A percentile compares a stretch with the other conserved stretches of the same genome.
Evolutionary conservation across 1,284 basidiomycete species (phyloP).

Genomic region (Moesziomyces sp.): DNA sequence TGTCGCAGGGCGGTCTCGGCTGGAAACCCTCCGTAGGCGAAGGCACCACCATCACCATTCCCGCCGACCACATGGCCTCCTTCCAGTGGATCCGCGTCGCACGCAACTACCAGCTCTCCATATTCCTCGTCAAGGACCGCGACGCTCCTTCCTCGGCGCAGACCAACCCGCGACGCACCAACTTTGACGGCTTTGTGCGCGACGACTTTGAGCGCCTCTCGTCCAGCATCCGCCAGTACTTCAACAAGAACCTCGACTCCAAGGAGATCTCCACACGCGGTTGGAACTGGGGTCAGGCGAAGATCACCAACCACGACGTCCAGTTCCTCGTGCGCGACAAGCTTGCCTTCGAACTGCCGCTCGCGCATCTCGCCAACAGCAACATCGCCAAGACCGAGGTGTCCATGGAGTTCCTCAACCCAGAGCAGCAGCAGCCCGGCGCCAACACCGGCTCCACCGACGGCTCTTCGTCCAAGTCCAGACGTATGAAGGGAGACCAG

Average conservation of each 20-base stretch:
- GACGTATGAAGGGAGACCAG: constrained; percentile 71
- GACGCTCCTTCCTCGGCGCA: constrained; percentile 45
- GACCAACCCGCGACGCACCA: constrained; percentile 72
- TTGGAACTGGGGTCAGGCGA: constrained; percentile 93
- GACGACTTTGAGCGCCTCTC: constrained; percentile 74
- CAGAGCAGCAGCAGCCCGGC: constrained; percentile 65
- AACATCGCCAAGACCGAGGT: constrained; percentile 99
- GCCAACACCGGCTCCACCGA: constrained; percentile 65
- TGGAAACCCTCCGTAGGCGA: constrained; percentile 59
- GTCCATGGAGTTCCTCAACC: constrained; percentile 87
- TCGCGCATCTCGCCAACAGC: constrained; percentile 89
- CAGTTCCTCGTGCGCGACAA: constrained; percentile 92
- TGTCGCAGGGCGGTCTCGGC: constrained; percentile 63
- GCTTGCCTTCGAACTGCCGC: constrained; percentile 89
- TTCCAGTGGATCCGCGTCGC: constrained; percentile 74
- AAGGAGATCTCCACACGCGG: constrained; percentile 90
- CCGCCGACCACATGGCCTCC: constrained; percentile 57
- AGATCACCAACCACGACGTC: constrained; percentile 76
- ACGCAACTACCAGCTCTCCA: constrained; percentile 86
- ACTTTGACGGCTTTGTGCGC: constrained; percentile 92
- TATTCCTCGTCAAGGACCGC: constrained; percentile 80
- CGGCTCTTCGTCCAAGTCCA: constrained; percentile 41
- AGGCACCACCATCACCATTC: constrained; percentile 58
- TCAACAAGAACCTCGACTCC: constrained; percentile 83
- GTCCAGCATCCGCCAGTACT: constrained; percentile 73